A percentile compares a stretch with the other conserved stretches of the same genome.
These are phyloP conservation scores for Naganishia liquefaciens DNA, from an alignment of 1,284 basidiomycete genomes.

Conservation along the genomic window DNA sequence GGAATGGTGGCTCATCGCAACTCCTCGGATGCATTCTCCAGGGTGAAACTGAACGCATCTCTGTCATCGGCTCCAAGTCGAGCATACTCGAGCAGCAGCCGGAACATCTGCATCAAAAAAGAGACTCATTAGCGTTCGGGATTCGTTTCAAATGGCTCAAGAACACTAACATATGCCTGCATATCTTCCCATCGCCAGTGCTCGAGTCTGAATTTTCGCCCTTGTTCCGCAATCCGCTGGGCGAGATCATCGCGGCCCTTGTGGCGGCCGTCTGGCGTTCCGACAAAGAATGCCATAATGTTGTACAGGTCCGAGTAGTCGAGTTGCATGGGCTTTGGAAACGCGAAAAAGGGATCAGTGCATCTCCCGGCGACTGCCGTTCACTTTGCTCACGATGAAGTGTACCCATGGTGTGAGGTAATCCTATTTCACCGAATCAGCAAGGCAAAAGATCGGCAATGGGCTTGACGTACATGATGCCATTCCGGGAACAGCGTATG, in stretches of 20 bases:
- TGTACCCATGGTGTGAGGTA: slow-evolving; percentile 56
- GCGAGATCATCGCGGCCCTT: slow-evolving; percentile 55
- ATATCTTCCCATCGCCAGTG: slow-evolving; percentile 58
- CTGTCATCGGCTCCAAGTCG: slow-evolving; percentile 43
- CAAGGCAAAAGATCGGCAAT: neutral
- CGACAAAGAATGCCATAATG: slow-evolving; percentile 57
- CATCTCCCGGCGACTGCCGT: neutral
- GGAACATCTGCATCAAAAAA: slow-evolving; percentile 38
- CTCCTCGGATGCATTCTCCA: neutral
- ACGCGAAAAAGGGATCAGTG: neutral
- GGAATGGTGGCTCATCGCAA: neutral
- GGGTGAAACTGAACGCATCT: slow-evolving; percentile 39
- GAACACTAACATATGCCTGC: slow-evolving; percentile 55
- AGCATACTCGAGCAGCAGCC: slow-evolving; percentile 38
- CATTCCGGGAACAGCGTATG: slow-evolving; percentile 56
- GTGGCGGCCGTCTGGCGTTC: slow-evolving; percentile 48
- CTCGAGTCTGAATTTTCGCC: slow-evolving; percentile 52
- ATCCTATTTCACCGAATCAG: slow-evolving; percentile 37
- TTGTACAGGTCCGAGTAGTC: slow-evolving; percentile 58
- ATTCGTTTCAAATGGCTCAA: neutral
- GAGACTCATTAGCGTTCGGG: slow-evolving; percentile 37
- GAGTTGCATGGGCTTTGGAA: slow-evolving; percentile 51
- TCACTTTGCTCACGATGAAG: slow-evolving; percentile 49
- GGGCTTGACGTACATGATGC: slow-evolving; percentile 38
- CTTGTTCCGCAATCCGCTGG: slow-evolving; percentile 53